Evolutionary conservation across 352 stramenopile genomes (phyloP).

Genomic region (Phytophthora podocarpi): DNA sequence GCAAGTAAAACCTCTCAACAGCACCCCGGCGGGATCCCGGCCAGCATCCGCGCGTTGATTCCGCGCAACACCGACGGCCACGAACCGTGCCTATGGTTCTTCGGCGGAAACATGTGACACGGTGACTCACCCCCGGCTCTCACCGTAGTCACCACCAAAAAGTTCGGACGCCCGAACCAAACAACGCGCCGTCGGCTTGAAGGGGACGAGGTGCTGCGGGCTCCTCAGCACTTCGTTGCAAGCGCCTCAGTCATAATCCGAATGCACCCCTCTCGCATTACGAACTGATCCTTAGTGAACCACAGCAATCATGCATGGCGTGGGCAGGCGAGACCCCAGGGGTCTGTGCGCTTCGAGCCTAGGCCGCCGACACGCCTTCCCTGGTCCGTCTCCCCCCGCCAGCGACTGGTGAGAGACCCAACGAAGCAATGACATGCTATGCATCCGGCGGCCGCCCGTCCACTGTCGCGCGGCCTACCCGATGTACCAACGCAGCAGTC

Average conservation of each 20-base stretch:
- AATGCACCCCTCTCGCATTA: neutral
- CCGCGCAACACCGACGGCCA: neutral
- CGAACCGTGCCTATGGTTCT: neutral
- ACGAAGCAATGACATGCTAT: too few relatives aligned
- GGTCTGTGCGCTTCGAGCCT: too few relatives aligned
- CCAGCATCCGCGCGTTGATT: neutral
- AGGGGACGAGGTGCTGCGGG: neutral
- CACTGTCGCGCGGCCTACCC: too few relatives aligned
- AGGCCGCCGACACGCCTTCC: too few relatives aligned
- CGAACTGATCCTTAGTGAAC: neutral
- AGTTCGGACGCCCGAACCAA: neutral
- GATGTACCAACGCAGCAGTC: too few relatives aligned
- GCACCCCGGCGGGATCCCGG: neutral
- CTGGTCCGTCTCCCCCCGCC: too few relatives aligned
- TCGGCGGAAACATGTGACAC: neutral
- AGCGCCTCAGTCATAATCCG: neutral
- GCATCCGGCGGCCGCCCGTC: too few relatives aligned
- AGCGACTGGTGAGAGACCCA: too few relatives aligned
- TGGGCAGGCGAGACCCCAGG: too few relatives aligned
- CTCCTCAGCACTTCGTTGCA: neutral
- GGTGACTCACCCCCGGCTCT: neutral
- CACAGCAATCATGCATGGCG: too few relatives aligned
- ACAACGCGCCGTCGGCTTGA: neutral
- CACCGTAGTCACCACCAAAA: neutral
- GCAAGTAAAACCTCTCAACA: too few relatives aligned